A percentile compares a stretch with the other conserved stretches of the same genome.
These are phyloP conservation scores for Diplodia seriata DNA, from an alignment of 2,329 filamentous ascomycete genomes.

Conservation along the genomic window DNA sequence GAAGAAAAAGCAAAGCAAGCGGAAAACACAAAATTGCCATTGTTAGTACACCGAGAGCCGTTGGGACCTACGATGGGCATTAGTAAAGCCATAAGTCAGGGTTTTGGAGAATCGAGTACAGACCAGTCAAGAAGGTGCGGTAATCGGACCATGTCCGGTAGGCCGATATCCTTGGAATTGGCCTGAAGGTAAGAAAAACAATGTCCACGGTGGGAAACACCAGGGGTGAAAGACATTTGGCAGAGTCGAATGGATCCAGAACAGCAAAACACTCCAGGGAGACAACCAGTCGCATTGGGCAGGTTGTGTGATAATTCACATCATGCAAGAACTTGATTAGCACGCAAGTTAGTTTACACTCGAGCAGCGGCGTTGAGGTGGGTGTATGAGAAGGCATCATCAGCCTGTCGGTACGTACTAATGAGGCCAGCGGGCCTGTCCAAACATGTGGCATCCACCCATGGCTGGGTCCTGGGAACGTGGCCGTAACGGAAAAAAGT, in stretches of 20 bases:
- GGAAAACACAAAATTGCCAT: slow-evolving; percentile 42
- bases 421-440: slow-evolving; percentile 29
- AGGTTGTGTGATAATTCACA: slow-evolving; percentile 20
- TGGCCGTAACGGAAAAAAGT: slow-evolving; percentile 19
- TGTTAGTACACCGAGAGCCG: slow-evolving; percentile 40
- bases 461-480: slow-evolving; percentile 6
- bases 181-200: not conserved
- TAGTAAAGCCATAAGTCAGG: not conserved
- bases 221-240: not conserved
- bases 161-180: not conserved
- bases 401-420: slow-evolving; percentile 33
- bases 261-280: not conserved
- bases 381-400: slow-evolving; percentile 26
- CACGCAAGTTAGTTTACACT: slow-evolving; percentile 30
- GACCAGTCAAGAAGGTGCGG: slow-evolving; percentile 4
- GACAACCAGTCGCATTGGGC: slow-evolving; percentile 24
- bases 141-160: not conserved
- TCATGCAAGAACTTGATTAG: slow-evolving; percentile 26
- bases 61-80: not conserved
- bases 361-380: slow-evolving; percentile 23
- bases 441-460: slow-evolving; percentile 24
- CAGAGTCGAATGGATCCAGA: slow-evolving; percentile 1
- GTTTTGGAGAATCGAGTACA: not conserved
- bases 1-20: slow-evolving; percentile 35
- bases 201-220: not conserved